Conservation (phyloP, 2,329 filamentous ascomycete species). For the Colletotrichum sp. region DNA sequence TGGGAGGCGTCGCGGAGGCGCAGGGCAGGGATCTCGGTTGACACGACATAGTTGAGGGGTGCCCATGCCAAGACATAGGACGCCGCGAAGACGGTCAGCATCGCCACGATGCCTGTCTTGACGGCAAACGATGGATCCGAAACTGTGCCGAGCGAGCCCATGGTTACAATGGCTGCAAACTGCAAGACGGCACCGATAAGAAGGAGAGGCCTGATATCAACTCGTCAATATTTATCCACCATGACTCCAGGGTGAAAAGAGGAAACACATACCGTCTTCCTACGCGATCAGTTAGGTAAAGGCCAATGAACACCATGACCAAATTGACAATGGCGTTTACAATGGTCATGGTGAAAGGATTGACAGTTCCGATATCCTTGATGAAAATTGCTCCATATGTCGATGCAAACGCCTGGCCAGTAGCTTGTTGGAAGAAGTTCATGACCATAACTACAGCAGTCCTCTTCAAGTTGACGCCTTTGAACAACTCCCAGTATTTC, state of each 20-base stretch:
- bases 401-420: slow-evolving; percentile 24
- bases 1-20: slow-evolving; percentile 12
- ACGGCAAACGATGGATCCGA: slow-evolving; percentile 12
- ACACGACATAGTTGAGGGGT: slow-evolving; percentile 39
- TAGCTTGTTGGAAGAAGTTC: slow-evolving; percentile 26
- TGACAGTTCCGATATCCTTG: slow-evolving; percentile 31
- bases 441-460: slow-evolving; percentile 28
- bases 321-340: slow-evolving; percentile 6
- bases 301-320: background rate
- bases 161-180: slow-evolving; percentile 14
- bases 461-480: slow-evolving; percentile 28
- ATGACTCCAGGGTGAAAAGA: background rate
- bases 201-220: background rate
- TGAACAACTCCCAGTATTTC: slow-evolving; percentile 29
- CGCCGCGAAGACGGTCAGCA: slow-evolving; percentile 35
- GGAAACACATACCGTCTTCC: slow-evolving; percentile 14
- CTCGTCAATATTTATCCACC: background rate
- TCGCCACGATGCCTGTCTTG: slow-evolving; percentile 36
- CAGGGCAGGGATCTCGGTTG: slow-evolving; percentile 35
- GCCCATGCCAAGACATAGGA: slow-evolving; percentile 39
- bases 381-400: slow-evolving; percentile 30
- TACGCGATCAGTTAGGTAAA: slow-evolving; percentile 9
- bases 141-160: slow-evolving; percentile 22
- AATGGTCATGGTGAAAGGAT: slow-evolving; percentile 31
- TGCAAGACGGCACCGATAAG: slow-evolving; percentile 1